Base-by-base conservation (phyloP, 2,329 filamentous ascomycete species). In the Clarireedia monteithiana region DNA sequence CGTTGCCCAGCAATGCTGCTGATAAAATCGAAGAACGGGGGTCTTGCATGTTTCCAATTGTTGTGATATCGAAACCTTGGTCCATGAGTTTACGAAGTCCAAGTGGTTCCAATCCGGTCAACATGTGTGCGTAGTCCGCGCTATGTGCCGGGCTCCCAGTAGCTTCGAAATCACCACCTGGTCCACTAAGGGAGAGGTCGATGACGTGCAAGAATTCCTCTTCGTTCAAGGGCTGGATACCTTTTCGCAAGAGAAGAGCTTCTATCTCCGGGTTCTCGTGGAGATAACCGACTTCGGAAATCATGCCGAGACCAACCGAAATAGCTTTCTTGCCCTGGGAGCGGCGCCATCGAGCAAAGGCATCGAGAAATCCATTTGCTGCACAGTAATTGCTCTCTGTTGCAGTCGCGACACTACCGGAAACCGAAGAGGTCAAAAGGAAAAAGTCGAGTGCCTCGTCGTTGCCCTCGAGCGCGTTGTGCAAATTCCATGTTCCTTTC, bases 311-410 rank as follows among this genome's bases (percentile, higher is more conserved):
- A 1, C 62, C 66, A 1, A 70, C 15, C 0, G 67, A 67, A 0
- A 59, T 40, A 1, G 61, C 62, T 2, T 66, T 53, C 0, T 67
- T 61, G 0, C 67, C 68, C 1, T 61, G 60, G 2, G 46, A 36
- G 1, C 61, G 58, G 2, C 68, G 61, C 45, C 66, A 67, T 1
- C 61, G 45, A 0, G 67, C 63, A 30, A 72, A 67, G 0, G 63
- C 59, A 49, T 74, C 72, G 1, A 72, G 64, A 59, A 68, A 73
- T 3, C 58, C 61, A 53, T 74, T 74, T 5, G 66, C 67, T 0
- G 70, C 65, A n/a, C 64, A 67, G 48, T 75, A 75, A 39, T 71
- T 72, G 36, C 57, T 60, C 50, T 75, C 70, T 0, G 63, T 67
- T 0, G 68, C 59, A 0, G 57, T 64, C 0, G 68, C 72, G 0